A percentile compares a stretch with the other conserved stretches of the same genome.
These are phyloP conservation scores for Exophiala calicioides DNA, from an alignment of 2,329 filamentous ascomycete species.

Conservation along the genomic window DNA sequence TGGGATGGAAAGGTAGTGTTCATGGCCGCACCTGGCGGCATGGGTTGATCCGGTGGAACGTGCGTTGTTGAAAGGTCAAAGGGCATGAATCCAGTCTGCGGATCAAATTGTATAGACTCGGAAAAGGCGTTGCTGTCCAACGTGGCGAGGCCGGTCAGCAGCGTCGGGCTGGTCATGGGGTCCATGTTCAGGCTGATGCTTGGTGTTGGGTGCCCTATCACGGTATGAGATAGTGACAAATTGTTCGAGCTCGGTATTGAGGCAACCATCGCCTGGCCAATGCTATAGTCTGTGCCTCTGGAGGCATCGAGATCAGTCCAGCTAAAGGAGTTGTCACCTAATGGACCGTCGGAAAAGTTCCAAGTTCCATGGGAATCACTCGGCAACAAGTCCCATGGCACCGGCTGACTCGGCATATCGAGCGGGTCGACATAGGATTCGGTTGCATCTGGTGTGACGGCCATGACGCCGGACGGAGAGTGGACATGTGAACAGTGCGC, in stretches of 20 bases:
- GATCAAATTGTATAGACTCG: conserved; percentile 2
- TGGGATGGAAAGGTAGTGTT: not conserved
- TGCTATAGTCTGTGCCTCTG: conserved; percentile 23
- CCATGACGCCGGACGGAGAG: conserved; percentile 14
- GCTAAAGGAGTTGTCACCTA: conserved; percentile 23
- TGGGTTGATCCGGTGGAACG: not conserved
- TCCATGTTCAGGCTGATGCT: conserved; percentile 5
- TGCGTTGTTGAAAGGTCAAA: conserved; percentile 1
- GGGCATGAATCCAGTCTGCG: conserved; percentile 4
- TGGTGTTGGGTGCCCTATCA: conserved; percentile 1
- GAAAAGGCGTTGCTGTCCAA: conserved; percentile 2
- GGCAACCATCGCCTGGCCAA: conserved; percentile 24
- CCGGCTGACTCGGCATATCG: conserved; percentile 9
- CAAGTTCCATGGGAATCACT: conserved; percentile 23
- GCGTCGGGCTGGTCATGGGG: conserved; percentile 8
- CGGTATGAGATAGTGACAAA: conserved; percentile 3
- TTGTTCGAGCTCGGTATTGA: conserved; percentile 11
- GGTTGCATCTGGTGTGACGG: conserved; percentile 9
- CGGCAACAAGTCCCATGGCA: conserved; percentile 18
- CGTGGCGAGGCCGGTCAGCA: not conserved
- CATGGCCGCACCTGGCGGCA: not conserved
- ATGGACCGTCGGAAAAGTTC: conserved; percentile 23
- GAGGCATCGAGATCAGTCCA: conserved; percentile 25
- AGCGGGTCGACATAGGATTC: conserved; percentile 13
- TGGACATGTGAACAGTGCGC: conserved; percentile 22